These are phyloP conservation scores for Globisporangium viniferum DNA, from an alignment of 352 stramenopile species.

Conservation along the genomic window DNA sequence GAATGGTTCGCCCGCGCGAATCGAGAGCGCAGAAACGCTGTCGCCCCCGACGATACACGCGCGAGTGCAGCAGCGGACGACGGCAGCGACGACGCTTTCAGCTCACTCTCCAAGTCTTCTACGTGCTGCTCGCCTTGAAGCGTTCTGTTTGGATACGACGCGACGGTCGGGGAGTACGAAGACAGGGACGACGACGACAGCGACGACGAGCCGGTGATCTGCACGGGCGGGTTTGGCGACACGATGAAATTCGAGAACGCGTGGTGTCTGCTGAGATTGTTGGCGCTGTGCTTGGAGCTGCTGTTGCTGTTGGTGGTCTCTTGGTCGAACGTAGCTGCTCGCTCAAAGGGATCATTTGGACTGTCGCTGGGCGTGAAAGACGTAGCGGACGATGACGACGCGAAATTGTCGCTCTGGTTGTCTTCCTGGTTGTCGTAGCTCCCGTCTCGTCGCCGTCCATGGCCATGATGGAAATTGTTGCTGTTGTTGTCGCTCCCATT, in stretches of 20 bases:
- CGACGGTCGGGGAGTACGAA: neutral
- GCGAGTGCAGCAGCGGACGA: neutral
- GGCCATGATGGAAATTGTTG: constrained; percentile 7
- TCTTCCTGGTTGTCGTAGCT: constrained; percentile 26
- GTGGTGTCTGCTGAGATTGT: neutral
- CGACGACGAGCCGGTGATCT: constrained; percentile 2
- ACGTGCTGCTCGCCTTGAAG: neutral
- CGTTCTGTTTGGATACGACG: neutral
- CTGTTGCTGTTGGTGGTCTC: constrained; percentile 1
- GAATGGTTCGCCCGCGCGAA: neutral
- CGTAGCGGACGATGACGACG: constrained; percentile 11
- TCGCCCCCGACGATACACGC: constrained; percentile 18
- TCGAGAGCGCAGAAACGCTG: constrained; percentile 17
- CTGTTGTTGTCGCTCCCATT: constrained; percentile 18
- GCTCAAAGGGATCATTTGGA: neutral
- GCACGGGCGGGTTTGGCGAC: constrained; percentile 16
- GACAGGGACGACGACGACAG: neutral
- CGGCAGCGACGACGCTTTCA: constrained; percentile 7
- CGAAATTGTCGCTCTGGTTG: constrained; percentile 20
- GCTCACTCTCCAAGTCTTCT: constrained; percentile 1
- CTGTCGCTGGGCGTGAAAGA: constrained; percentile 14
- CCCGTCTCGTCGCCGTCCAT: constrained; percentile 20
- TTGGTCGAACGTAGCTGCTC: neutral
- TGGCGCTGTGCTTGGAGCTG: neutral
- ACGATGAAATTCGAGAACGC: constrained; percentile 19